Conservation (phyloP, 2,329 filamentous ascomycete genomes). For the Didymella arachidicola region DNA sequence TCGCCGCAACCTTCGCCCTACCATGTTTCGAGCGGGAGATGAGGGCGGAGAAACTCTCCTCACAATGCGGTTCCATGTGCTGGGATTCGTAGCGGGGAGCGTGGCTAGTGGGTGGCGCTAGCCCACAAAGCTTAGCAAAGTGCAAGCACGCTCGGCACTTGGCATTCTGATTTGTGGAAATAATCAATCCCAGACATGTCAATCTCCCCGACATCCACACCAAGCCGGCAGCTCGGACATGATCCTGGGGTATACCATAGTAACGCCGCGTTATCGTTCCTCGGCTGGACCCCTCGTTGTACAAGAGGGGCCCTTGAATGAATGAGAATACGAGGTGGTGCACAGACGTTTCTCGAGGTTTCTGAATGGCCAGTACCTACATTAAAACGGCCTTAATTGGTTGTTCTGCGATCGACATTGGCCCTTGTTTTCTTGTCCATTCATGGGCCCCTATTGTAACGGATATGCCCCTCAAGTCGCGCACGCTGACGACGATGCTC, state of each 20-base stretch:
- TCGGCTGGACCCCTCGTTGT: neutral
- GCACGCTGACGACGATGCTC: constrained; percentile 3
- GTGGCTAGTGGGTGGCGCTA: constrained; percentile 11
- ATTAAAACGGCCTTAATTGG: too few species aligned
- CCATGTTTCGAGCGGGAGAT: constrained; percentile 7
- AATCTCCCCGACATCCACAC: constrained; percentile 3
- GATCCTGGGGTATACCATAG: neutral
- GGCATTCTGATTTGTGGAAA: constrained; percentile 12
- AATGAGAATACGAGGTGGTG: too few species aligned
- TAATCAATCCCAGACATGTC: constrained; percentile 8
- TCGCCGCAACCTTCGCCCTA: constrained; percentile 3
- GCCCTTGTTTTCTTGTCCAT: too few species aligned
- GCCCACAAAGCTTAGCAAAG: neutral
- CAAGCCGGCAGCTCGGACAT: constrained; percentile 13
- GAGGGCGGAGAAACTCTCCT: constrained; percentile 20
- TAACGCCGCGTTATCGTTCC: neutral
- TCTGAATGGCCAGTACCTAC: too few species aligned
- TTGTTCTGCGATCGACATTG: too few species aligned
- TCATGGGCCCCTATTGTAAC: too few species aligned
- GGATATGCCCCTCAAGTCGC: neutral
- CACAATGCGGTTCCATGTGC: constrained; percentile 1
- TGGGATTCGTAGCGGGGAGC: neutral
- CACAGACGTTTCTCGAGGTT: too few species aligned
- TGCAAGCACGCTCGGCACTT: constrained; percentile 12
- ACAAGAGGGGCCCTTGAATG: too few species aligned